Base-by-base conservation (phyloP, 139 green algal species). In the Picochlorum sp. region DNA sequence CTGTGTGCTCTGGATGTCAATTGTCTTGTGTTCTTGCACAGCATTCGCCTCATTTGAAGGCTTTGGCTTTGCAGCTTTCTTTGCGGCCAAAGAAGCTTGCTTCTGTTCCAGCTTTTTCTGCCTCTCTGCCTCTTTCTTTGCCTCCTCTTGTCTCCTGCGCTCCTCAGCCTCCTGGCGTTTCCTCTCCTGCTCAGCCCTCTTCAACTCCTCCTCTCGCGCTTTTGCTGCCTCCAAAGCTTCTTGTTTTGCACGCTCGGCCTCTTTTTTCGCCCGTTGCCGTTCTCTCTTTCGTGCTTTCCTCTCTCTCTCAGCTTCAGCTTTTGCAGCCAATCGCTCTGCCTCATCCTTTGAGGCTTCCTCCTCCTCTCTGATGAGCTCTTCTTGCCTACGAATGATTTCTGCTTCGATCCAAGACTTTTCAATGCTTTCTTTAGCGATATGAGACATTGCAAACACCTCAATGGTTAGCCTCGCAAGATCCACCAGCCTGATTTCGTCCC, bases 321-420 rank as follows among this genome's bases (percentile, higher is more conserved):
- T 70, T 28, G 71, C 76, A 15, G 75, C 79, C 55, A 66, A 52
- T 55, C 81, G 75, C 57, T 76, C 69, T 49, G 87, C 79, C 67
- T 90, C 77, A 65, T 77, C 57, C 13, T 77, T 72, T 70, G 77
- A 66, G 41, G 49, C 71, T 66, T 81, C 76, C 68, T 92, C 84
- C 79, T 96, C 90, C 72, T 98, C 92, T n/a, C 74, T 67, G n/a
- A 97, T 92, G 37, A 97, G 75, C 47, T 80, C 88, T 62, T 95
- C 86, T 73, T 95, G 88, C 6, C 84, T 77, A 75, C 88, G 89
- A 21, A 96, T 81, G 11, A 84, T 85, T 72, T 95, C 86, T 13
- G 80, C 80, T 69, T 97, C 86, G 3, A 78, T 74, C 67, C 87
- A 95, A 4, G 84, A 83, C 67, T 87, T 83, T 80, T 95, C 82